phyloP scores from a whole-genome alignment of 176 grass and related monocot genomes.

The Themeda triandra region DNA sequence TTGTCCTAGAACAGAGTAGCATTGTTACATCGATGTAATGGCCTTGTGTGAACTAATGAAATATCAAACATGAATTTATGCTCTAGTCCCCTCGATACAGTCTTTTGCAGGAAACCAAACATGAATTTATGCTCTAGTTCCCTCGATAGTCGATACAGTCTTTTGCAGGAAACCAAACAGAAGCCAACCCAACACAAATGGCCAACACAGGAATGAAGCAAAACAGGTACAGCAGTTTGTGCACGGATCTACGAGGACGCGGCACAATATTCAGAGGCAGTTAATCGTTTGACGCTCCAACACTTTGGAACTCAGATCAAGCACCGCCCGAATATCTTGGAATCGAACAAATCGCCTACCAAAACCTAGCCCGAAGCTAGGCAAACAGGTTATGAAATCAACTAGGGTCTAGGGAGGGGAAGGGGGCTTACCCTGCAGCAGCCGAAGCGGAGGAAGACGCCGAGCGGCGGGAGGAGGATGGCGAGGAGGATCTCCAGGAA shows the following conservation, averaged over 20 bases:
- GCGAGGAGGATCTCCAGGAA: constrained; percentile 90
- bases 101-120: not conserved
- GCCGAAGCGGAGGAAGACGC: constrained; percentile 80
- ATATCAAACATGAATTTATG: not conserved
- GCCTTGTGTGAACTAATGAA: not conserved
- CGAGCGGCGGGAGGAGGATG: constrained; percentile 80
- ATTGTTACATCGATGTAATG: not conserved
- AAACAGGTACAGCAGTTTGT: not conserved
- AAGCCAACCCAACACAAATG: not conserved
- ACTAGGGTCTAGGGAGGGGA: not conserved
- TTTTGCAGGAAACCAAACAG: not conserved
- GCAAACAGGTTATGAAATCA: not conserved
- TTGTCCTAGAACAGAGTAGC: not conserved
- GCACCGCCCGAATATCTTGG: not conserved
- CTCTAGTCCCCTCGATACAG: not conserved
- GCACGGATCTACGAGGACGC: not conserved
- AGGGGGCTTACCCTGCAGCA: constrained; percentile 63
- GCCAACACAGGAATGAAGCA: not conserved
- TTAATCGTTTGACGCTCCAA: not conserved
- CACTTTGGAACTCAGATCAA: not conserved
- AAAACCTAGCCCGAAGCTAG: not conserved
- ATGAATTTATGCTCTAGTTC: not conserved
- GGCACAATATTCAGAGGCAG: not conserved
- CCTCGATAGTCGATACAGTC: not conserved
- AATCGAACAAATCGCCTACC: not conserved